Evolutionary conservation across 2,329 filamentous ascomycete species (phyloP).

Genomic region (Hyphodiscus sp.): DNA sequence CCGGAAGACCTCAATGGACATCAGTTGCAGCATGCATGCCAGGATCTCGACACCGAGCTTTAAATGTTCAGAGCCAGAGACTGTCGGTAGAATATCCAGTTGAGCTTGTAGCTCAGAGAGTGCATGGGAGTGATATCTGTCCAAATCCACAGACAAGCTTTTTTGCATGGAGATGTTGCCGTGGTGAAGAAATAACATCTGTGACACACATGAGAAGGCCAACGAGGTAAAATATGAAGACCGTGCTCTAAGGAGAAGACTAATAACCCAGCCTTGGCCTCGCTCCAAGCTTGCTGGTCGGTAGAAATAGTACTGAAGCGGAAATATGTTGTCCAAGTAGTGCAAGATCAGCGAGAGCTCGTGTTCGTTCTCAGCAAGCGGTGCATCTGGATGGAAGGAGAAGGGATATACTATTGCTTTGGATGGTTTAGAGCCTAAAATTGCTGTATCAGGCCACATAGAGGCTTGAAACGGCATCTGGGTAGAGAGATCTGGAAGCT

Average conservation of each 20-base stretch:
- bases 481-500: not conserved
- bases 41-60: conserved; percentile 6
- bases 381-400: not conserved
- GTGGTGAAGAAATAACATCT: not conserved
- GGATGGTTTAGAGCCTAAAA: not conserved
- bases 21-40: conserved; percentile 4
- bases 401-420: not conserved
- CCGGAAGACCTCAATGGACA: conserved; percentile 6
- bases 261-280: conserved; percentile 11
- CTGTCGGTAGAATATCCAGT: conserved; percentile 2
- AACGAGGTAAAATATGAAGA: conserved; percentile 6
- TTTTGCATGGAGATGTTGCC: not conserved
- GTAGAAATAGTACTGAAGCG: conserved; percentile 9
- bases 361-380: conserved; percentile 4
- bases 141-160: not conserved
- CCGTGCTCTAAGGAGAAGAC: conserved; percentile 3
- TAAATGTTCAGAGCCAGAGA: conserved; percentile 1
- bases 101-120: conserved; percentile 3
- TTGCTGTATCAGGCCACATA: not conserved
- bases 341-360: conserved; percentile 3
- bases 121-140: conserved; percentile 5
- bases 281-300: conserved; percentile 21
- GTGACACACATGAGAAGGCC: not conserved
- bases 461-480: not conserved
- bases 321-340: conserved; percentile 11